Conservation (phyloP, 2,329 filamentous ascomycete genomes). For the Aspergillus aculeatinus region DNA sequence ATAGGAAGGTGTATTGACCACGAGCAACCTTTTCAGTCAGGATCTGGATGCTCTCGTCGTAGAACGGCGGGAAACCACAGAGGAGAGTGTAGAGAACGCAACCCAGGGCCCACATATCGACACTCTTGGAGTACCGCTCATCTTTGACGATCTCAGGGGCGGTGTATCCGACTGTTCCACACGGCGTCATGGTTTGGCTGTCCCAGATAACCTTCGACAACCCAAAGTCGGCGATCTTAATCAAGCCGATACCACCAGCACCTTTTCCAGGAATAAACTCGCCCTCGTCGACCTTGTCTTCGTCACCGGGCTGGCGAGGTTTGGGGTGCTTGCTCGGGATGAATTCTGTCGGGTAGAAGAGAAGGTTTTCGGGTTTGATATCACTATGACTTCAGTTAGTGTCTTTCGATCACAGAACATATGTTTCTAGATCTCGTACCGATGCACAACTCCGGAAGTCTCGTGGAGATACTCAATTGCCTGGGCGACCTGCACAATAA, state of each 20-base stretch:
- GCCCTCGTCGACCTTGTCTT: conserved; percentile 96
- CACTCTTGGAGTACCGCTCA: conserved; percentile 96
- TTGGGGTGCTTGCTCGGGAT: conserved; percentile 77
- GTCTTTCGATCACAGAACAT: neutral
- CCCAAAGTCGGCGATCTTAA: conserved; percentile 98
- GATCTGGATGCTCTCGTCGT: conserved; percentile 96
- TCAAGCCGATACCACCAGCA: conserved; percentile 84
- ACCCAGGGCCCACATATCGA: conserved; percentile 98
- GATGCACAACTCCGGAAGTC: conserved; percentile 91
- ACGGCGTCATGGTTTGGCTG: conserved; percentile 97
- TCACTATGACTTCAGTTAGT: conserved; percentile 24
- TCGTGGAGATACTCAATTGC: conserved; percentile 93
- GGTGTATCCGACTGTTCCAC: conserved; percentile 95
- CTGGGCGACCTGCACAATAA: conserved; percentile 92
- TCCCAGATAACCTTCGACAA: conserved; percentile 99
- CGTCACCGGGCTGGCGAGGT: conserved; percentile 80
- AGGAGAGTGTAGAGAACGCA: conserved; percentile 96
- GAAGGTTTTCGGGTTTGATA: conserved; percentile 96
- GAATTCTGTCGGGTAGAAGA: conserved; percentile 85
- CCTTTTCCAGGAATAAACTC: conserved; percentile 83
- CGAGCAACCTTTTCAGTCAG: conserved; percentile 96
- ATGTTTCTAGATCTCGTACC: conserved; percentile 58
- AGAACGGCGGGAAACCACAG: conserved; percentile 96
- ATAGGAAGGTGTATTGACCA: conserved; percentile 95
- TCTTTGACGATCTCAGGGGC: conserved; percentile 99